Percentiles rank a stretch among this genome's conserved stretches.
Evolutionary conservation across 495 filamentous ascomycete genomes (phyloP).

Genomic region (Cercophora scortea): DNA sequence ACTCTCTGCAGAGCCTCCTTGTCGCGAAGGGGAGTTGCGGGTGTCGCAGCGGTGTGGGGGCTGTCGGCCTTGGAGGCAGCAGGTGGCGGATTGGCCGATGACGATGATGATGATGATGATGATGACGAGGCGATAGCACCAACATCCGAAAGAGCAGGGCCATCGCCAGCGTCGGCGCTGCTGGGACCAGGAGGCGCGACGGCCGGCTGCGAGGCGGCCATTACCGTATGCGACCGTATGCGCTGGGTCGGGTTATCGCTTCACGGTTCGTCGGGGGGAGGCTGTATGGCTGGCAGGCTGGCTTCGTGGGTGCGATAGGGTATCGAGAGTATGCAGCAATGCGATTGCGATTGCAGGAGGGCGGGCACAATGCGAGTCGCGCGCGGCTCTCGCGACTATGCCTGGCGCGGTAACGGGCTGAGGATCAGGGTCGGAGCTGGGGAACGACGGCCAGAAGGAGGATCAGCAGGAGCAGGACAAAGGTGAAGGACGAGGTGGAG

Average conservation of each 20-base stretch:
- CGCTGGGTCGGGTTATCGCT: background rate
- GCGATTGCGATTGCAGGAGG: too few species aligned
- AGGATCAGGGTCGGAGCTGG: too few species aligned
- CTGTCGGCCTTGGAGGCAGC: constrained; percentile 25
- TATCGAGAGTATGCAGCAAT: too few species aligned
- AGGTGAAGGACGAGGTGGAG: too few species aligned
- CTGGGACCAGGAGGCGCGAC: constrained; percentile 3
- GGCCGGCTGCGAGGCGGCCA: constrained; percentile 23
- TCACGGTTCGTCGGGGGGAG: too few species aligned
- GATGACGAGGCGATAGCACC: constrained; percentile 8
- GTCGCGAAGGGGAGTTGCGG: constrained; percentile 28
- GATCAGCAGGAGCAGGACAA: too few species aligned
- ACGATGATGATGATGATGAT: background rate
- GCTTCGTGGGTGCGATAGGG: too few species aligned
- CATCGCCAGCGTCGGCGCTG: constrained; percentile 5
- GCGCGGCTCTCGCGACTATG: too few species aligned
- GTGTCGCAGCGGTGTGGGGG: constrained; percentile 16
- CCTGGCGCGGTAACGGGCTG: too few species aligned
- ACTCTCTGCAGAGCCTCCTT: constrained; percentile 47
- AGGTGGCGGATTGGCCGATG: constrained; percentile 1
- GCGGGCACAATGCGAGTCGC: too few species aligned
- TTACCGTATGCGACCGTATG: constrained; percentile 4
- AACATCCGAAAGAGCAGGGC: constrained; percentile 2
- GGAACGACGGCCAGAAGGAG: too few species aligned
- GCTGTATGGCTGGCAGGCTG: too few species aligned